Percentiles rank a stretch among this genome's conserved stretches.
phyloP scores from a whole-genome alignment of 2,329 filamentous ascomycete species.

The Trichoderma breve region DNA sequence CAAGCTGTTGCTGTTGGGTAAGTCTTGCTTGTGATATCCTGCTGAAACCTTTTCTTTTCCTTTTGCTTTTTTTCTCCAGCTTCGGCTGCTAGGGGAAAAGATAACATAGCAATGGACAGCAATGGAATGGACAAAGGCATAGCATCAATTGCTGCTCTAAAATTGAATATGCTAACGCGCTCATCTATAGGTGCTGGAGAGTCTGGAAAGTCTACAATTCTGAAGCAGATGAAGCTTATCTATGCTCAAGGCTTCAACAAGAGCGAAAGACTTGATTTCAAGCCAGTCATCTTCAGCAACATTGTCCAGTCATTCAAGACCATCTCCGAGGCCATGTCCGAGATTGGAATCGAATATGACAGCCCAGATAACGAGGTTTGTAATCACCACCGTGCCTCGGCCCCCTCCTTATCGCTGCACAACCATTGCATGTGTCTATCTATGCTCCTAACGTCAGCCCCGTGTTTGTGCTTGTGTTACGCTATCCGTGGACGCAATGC shows the following conservation, averaged over 20 bases:
- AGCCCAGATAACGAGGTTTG: constrained; percentile 75
- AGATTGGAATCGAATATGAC: constrained; percentile 77
- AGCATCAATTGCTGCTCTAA: constrained; percentile 62
- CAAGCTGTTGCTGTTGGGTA: constrained; percentile 90
- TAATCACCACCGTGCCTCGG: constrained; percentile 4
- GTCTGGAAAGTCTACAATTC: constrained; percentile 87
- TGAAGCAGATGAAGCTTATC: constrained; percentile 99
- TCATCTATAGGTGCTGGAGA: constrained; percentile 83
- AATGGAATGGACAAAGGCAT: not conserved
- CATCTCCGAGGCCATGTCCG: constrained; percentile 68
- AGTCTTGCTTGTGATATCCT: constrained; percentile 18
- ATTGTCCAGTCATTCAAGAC: constrained; percentile 70
- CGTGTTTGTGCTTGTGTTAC: not conserved
- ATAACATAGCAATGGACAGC: not conserved
- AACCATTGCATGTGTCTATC: not conserved
- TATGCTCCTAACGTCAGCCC: not conserved
- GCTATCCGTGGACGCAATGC: not conserved
- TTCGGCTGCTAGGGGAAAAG: no score
- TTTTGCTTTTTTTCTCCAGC: not conserved
- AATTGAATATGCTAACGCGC: constrained; percentile 59
- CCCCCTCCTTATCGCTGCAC: not conserved
- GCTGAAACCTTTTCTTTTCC: not conserved
- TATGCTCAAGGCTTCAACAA: constrained; percentile 97
- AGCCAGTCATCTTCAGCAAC: constrained; percentile 70
- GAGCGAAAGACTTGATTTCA: constrained; percentile 72